A percentile compares a stretch with the other conserved stretches of the same genome.
These are phyloP conservation scores for Penicillium malachiteum DNA, from an alignment of 495 filamentous ascomycete species.

Conservation along the genomic window DNA sequence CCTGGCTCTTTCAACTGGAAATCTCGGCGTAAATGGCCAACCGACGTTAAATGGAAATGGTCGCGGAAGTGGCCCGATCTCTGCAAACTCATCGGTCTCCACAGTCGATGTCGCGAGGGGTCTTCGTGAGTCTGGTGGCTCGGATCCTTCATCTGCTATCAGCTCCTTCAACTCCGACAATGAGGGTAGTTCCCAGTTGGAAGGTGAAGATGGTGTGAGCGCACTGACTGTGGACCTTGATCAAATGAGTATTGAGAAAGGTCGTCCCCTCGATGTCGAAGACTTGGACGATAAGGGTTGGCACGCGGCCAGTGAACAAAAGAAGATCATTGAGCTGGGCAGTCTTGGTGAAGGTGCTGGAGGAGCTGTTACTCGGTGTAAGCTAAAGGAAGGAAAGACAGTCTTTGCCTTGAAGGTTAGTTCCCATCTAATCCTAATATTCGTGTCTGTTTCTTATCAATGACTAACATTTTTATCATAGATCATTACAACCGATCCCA, in stretches of 20 bases:
- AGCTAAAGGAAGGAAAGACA: conserved; percentile 84
- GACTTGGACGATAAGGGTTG: conserved; percentile 94
- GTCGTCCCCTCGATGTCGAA: conserved; percentile 80
- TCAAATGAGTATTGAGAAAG: conserved; percentile 74
- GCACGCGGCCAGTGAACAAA: conserved; percentile 86
- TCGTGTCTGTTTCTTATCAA: not conserved
- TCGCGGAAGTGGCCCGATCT: conserved; percentile 72
- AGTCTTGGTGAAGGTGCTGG: conserved; percentile 93
- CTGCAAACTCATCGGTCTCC: conserved; percentile 82
- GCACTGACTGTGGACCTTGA: conserved; percentile 69
- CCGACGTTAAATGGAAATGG: conserved; percentile 70
- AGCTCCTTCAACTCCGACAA: conserved; percentile 78
- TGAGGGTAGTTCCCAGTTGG: conserved; percentile 67
- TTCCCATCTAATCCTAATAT: not conserved
- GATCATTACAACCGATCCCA: conserved; percentile 97
- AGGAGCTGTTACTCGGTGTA: conserved; percentile 89
- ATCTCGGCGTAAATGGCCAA: conserved; percentile 70
- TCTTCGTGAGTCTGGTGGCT: conserved; percentile 58
- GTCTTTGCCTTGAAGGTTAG: conserved; percentile 94
- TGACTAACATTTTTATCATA: conserved; percentile 31
- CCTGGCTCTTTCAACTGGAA: conserved; percentile 45
- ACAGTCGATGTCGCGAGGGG: conserved; percentile 71
- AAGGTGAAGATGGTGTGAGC: conserved; percentile 69
- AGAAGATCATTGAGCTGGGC: conserved; percentile 82
- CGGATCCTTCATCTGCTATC: conserved; percentile 86